Conservation (phyloP, 139 green algal genomes). For the Chlorella sorokiniana region DNA sequence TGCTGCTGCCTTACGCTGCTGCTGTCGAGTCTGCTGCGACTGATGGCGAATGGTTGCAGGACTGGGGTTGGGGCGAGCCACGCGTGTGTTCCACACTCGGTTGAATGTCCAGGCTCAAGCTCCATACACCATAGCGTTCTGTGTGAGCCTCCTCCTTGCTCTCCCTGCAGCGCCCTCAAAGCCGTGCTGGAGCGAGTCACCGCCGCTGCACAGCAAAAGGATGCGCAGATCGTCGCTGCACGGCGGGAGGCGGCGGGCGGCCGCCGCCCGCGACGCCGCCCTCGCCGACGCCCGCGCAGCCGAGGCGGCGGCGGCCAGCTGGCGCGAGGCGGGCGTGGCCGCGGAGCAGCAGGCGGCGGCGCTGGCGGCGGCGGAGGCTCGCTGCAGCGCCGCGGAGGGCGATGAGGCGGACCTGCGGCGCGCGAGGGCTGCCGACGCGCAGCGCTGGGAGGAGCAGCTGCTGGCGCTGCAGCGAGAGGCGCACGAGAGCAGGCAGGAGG, state of each 20-base stretch:
- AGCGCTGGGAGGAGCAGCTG: constrained; percentile 18
- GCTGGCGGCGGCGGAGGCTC: background rate
- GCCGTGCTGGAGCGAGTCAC: constrained; percentile 20
- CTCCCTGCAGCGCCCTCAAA: constrained; percentile 18
- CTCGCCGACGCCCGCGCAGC: background rate
- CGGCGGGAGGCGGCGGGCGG: background rate
- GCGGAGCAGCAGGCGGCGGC: background rate
- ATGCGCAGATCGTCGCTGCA: constrained; percentile 8
- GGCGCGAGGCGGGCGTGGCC: background rate
- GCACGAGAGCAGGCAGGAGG: background rate
- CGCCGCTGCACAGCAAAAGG: constrained; percentile 18
- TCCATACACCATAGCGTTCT: too few species aligned
- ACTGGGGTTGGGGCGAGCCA: too few species aligned
- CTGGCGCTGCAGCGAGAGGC: background rate
- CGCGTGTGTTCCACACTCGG: too few species aligned
- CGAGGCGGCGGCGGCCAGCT: background rate
- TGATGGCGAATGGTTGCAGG: too few species aligned
- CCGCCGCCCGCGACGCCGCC: constrained; percentile 2
- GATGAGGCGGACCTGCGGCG: background rate
- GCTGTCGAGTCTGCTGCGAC: too few species aligned
- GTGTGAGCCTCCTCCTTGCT: too few species aligned
- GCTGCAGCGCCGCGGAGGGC: background rate
- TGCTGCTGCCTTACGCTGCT: background rate
- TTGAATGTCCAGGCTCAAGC: too few species aligned
- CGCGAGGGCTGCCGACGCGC: background rate